phyloP scores from a whole-genome alignment of 2,329 filamentous ascomycete genomes.

The Neofusicoccum kwambonambiense region DNA sequence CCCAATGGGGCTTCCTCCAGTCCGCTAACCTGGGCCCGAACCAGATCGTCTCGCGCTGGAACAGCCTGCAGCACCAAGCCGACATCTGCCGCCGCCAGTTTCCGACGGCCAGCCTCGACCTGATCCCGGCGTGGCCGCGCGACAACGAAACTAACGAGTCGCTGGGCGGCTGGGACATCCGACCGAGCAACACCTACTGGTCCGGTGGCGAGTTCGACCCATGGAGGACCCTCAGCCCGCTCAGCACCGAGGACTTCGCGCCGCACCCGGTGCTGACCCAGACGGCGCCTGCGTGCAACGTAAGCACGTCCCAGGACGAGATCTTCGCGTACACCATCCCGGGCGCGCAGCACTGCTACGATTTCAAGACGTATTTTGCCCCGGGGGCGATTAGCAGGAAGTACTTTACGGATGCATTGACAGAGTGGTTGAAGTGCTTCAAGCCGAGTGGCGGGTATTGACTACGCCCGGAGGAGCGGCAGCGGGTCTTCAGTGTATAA shows the following conservation, averaged over 20 bases:
- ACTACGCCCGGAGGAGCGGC: not conserved
- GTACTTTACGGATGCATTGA: slow-evolving; percentile 43
- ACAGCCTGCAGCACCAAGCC: slow-evolving; percentile 45
- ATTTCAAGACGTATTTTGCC: slow-evolving; percentile 39
- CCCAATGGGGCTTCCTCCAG: slow-evolving; percentile 53
- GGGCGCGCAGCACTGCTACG: slow-evolving; percentile 51
- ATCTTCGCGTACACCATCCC: slow-evolving; percentile 50
- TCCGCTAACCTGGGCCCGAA: slow-evolving; percentile 49
- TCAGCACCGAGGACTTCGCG: slow-evolving; percentile 43
- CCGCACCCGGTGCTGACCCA: slow-evolving; percentile 41
- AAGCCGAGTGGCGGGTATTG: not conserved
- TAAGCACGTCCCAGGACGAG: slow-evolving; percentile 32
- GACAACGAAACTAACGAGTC: slow-evolving; percentile 41
- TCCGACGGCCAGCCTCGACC: slow-evolving; percentile 39
- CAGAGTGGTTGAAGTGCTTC: slow-evolving; percentile 41
- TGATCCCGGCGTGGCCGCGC: slow-evolving; percentile 42
- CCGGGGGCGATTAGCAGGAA: slow-evolving; percentile 31
- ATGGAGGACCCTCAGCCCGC: slow-evolving; percentile 49
- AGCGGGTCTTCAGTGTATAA: not conserved
- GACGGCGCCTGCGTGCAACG: slow-evolving; percentile 45
- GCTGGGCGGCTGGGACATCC: slow-evolving; percentile 53
- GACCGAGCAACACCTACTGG: slow-evolving; percentile 54
- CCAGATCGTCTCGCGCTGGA: slow-evolving; percentile 49
- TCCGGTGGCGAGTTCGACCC: slow-evolving; percentile 53
- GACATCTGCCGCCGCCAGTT: slow-evolving; percentile 51